A percentile compares a stretch with the other conserved stretches of the same genome.
These are phyloP conservation scores for Aspergillus transmontanensis DNA, from an alignment of 2,329 filamentous ascomycete species.

Conservation along the genomic window DNA sequence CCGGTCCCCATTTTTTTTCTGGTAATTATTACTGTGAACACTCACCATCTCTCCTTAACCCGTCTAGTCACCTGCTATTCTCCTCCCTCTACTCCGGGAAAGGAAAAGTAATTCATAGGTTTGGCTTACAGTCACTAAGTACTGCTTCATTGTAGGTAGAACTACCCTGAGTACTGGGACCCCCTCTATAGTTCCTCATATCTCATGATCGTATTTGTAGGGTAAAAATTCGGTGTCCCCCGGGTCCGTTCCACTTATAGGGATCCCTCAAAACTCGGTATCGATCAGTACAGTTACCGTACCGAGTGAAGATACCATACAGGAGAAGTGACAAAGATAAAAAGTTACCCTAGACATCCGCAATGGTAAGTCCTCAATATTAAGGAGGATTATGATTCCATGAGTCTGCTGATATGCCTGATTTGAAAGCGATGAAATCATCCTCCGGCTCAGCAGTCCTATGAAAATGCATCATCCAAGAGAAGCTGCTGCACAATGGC, in stretches of 20 bases:
- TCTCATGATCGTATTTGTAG: neutral
- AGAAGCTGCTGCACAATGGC: slow-evolving; percentile 20
- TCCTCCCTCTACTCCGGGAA: neutral
- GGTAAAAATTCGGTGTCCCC: slow-evolving; percentile 1
- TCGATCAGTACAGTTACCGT: neutral
- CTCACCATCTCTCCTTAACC: neutral
- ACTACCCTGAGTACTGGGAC: neutral
- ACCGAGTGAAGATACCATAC: neutral
- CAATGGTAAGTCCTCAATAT: neutral
- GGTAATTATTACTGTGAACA: neutral
- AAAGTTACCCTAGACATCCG: neutral
- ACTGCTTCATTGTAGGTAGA: neutral
- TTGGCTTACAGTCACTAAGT: neutral
- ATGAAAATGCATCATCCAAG: neutral
- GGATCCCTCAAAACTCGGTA: neutral
- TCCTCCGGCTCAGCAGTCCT: slow-evolving; percentile 5
- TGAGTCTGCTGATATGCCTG: neutral
- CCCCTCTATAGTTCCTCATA: neutral
- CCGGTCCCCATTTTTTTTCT: slow-evolving; percentile 16
- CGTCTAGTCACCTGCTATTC: neutral
- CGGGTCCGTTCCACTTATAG: neutral
- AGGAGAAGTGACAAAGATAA: neutral
- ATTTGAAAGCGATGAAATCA: slow-evolving; percentile 5
- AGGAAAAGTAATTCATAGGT: neutral
- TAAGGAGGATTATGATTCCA: neutral